Conservation (phyloP, 768 basidiomycete genomes). For the Suillus variegatus region DNA sequence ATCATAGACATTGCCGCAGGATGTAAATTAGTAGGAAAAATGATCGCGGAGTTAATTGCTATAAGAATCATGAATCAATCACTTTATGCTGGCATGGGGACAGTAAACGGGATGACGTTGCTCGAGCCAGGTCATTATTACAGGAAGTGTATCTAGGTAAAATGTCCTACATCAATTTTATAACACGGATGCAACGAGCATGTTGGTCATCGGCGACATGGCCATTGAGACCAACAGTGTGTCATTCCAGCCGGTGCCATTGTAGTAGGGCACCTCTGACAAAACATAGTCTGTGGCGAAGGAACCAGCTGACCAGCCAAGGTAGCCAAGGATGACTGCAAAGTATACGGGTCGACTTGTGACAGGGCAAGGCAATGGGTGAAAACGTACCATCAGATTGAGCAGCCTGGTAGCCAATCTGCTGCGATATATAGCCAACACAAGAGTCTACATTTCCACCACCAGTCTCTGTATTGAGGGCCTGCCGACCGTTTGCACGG, state of each 20-base stretch:
- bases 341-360: not conserved
- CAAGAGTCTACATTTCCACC: constrained; percentile 57
- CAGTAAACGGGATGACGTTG: not conserved
- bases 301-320: constrained; percentile 59
- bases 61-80: not conserved
- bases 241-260: constrained; percentile 38
- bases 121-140: not conserved
- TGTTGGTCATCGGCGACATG: constrained; percentile 20
- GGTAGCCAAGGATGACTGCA: constrained; percentile 52
- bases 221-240: constrained; percentile 40
- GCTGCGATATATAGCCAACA: constrained; percentile 46
- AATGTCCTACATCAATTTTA: not conserved
- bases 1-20: not conserved
- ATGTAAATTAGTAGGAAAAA: not conserved
- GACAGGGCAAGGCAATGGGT: not conserved
- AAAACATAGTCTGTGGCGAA: constrained; percentile 42
- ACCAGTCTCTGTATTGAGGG: constrained; percentile 63
- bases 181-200: constrained; percentile 14
- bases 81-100: not conserved
- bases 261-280: constrained; percentile 32
- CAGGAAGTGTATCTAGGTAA: not conserved
- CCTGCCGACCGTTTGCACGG: constrained; percentile 49
- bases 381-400: constrained; percentile 47
- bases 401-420: constrained; percentile 46
- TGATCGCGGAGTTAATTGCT: not conserved